Conservation (phyloP, 495 filamentous ascomycete genomes). For the Xylaria venustula region DNA sequence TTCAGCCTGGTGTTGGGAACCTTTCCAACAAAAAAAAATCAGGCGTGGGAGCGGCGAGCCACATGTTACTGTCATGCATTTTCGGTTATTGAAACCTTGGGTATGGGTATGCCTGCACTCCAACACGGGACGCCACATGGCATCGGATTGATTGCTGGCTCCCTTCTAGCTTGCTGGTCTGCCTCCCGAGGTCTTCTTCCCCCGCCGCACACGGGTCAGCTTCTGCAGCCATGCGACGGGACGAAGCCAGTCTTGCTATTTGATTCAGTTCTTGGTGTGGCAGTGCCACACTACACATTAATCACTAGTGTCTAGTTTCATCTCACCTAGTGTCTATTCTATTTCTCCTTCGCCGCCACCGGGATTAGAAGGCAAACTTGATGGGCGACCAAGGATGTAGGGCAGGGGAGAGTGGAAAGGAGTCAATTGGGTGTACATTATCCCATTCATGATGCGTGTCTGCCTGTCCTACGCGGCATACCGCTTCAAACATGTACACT, state of each 20-base stretch:
- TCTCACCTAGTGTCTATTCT: constrained; percentile 1
- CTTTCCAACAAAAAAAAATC: not conserved
- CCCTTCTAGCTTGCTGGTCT: not conserved
- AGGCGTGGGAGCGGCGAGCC: constrained; percentile 1
- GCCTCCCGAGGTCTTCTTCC: not conserved
- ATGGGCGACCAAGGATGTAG: not conserved
- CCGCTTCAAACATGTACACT: constrained; percentile 5
- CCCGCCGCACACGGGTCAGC: not conserved
- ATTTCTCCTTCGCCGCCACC: not conserved
- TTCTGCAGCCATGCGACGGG: constrained; percentile 14
- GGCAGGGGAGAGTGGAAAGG: not conserved
- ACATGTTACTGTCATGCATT: constrained; percentile 14
- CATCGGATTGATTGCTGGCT: constrained; percentile 14
- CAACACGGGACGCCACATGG: constrained; percentile 10
- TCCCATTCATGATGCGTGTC: not conserved
- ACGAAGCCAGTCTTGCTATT: not conserved
- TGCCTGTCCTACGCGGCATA: constrained; percentile 4
- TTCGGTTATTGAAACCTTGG: constrained; percentile 7
- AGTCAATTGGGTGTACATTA: not conserved
- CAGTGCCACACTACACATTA: not conserved
- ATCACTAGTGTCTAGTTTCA: constrained; percentile 13
- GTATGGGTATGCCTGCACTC: not conserved
- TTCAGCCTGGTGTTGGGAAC: constrained; percentile 5
- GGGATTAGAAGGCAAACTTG: constrained; percentile 1
- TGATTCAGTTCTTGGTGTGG: not conserved